Percentiles rank a stretch among this genome's conserved stretches.
Evolutionary conservation across 768 basidiomycete genomes (phyloP).

Genomic region (Suillus subluteus): DNA sequence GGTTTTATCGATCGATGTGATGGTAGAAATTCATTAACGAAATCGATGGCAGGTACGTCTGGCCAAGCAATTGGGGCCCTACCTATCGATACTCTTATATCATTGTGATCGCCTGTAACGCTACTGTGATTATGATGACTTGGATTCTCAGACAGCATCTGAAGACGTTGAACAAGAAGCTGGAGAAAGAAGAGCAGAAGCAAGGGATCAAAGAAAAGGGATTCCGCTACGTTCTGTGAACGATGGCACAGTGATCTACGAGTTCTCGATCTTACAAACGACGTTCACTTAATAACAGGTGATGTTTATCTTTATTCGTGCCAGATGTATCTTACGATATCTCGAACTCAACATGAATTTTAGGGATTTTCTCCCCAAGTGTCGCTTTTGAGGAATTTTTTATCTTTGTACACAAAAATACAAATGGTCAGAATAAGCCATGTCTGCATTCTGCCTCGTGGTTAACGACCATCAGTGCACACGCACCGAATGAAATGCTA

Average conservation of each 20-base stretch:
- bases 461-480: too few relatives aligned
- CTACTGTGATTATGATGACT: conserved; percentile 52
- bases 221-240: conserved; percentile 55
- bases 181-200: conserved; percentile 43
- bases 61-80: conserved; percentile 72
- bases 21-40: not conserved
- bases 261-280: not conserved
- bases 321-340: not conserved
- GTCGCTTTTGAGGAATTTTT: too few relatives aligned
- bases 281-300: not conserved
- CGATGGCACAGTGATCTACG: not conserved
- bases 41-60: conserved; percentile 53
- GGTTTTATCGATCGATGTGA: not conserved
- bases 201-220: conserved; percentile 46
- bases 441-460: too few relatives aligned
- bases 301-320: not conserved
- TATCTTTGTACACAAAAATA: too few relatives aligned
- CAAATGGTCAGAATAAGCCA: too few relatives aligned
- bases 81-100: conserved; percentile 70
- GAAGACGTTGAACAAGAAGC: conserved; percentile 41
- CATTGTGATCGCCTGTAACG: conserved; percentile 55
- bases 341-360: too few relatives aligned
- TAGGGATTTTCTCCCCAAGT: too few relatives aligned
- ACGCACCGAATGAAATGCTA: too few relatives aligned
- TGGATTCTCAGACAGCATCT: conserved; percentile 50